A percentile compares a stretch with the other conserved stretches of the same genome.
Conservation (phyloP, 2,329 filamentous ascomycete genomes). For the Hymenoscyphus linearis region DNA sequence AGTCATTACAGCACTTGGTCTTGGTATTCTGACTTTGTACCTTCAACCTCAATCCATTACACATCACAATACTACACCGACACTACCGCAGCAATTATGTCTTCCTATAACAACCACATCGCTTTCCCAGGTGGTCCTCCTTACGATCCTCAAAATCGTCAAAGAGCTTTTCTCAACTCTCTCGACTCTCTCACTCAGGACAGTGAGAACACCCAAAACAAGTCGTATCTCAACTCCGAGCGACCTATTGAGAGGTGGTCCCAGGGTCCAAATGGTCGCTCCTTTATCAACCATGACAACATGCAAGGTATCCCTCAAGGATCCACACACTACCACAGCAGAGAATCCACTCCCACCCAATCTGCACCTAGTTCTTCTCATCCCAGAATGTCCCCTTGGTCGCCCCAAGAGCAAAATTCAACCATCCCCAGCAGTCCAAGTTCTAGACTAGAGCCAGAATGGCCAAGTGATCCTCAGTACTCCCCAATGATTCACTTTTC, state of each 20-base stretch:
- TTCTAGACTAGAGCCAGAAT: conserved; percentile 20
- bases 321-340: conserved; percentile 1
- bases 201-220: conserved; percentile 5
- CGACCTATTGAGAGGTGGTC: conserved; percentile 18
- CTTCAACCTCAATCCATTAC: neutral
- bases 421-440: conserved; percentile 20
- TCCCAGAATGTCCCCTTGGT: conserved; percentile 22
- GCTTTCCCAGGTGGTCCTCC: conserved; percentile 6
- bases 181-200: too few species aligned
- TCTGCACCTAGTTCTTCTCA: conserved; percentile 15
- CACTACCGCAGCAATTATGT: neutral
- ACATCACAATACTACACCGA: neutral
- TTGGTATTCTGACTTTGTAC: neutral
- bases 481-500: conserved; percentile 7
- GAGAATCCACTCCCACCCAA: conserved; percentile 13
- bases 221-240: neutral
- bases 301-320: conserved; percentile 2
- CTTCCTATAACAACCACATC: conserved; percentile 12
- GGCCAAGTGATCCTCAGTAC: conserved; percentile 16
- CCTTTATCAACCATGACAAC: conserved; percentile 14
- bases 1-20: conserved; percentile 4
- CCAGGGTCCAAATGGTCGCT: conserved; percentile 8
- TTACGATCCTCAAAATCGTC: conserved; percentile 11
- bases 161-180: too few species aligned
- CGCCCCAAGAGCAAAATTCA: conserved; percentile 23